Evolutionary conservation across 192 early-diverging fungal genomes (phyloP), one percentile per base, ranked within the genome.

Genomic region (Podochytrium sp.): DNA sequence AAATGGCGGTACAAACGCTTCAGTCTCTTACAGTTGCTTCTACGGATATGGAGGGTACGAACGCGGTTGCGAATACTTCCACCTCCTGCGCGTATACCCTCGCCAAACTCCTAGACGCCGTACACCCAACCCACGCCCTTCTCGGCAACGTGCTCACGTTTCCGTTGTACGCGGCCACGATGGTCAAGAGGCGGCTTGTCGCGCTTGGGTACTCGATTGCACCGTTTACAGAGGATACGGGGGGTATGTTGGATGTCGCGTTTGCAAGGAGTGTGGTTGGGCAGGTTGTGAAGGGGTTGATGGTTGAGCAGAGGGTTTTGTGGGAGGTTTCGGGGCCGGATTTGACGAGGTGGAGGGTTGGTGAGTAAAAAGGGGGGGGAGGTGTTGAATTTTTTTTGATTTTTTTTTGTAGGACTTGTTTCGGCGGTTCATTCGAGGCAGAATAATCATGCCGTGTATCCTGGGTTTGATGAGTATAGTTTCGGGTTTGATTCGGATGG

Each of bases 41-140:
- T n/a, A n/a, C n/a, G n/a, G n/a, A n/a, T n/a, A n/a, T n/a, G n/a
- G n/a, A n/a, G n/a, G n/a, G n/a, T 20, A 10, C 10, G 7, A 29
- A 55, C 10, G 12, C 43, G 12, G 10, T 47, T 10, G 20, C 52
- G 5, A 23, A 7, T 23, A 0, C 10, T 27, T 6, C 20, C 16
- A 55, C 52, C 29, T 79, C 84, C 1, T 87, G 71, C 69, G 58
- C 75, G 14, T 77, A 77, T 40, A 35, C 74, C 2, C 65, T 87
- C 3, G 76, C 86, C 2, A 62, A 76, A 23, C 23, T 86, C 34
- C 16, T 88, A 1, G 86, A 88, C 59, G 76, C 77, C 0, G 78
- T 80, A 0, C 83, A 88, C 69, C 86, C 86, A 1, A 63, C 79
- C 3, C 86, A 88, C 63, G 74, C 74, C 43, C 75, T 88, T 30